phyloP scores from a whole-genome alignment of 352 stramenopile genomes.

The Phytophthora macrochlamydospora region DNA sequence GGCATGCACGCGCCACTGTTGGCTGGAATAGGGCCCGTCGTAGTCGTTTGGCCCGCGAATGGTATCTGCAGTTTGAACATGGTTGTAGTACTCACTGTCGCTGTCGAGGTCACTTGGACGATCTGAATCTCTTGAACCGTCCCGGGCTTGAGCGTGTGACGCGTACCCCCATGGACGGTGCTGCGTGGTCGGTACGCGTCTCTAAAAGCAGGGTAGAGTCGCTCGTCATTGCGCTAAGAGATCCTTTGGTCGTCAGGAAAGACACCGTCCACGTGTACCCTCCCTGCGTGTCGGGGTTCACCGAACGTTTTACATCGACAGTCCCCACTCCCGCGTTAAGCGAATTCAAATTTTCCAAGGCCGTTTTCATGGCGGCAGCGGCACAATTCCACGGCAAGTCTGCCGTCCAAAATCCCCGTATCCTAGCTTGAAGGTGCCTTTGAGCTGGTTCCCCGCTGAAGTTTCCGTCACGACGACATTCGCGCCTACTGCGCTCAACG shows the following conservation, averaged over 20 bases:
- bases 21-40: constrained; percentile 86
- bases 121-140: constrained; percentile 73
- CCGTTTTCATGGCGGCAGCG: constrained; percentile 67
- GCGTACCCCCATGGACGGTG: constrained; percentile 49
- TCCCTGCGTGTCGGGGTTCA: constrained; percentile 73
- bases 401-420: constrained; percentile 59
- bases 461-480: constrained; percentile 40
- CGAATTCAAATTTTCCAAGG: constrained; percentile 46
- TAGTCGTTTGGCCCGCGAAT: constrained; percentile 49
- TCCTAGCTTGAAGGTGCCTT: constrained; percentile 63
- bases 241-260: constrained; percentile 82
- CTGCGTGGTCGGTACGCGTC: constrained; percentile 45
- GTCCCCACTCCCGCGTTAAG: constrained; percentile 38
- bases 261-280: constrained; percentile 96
- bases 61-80: constrained; percentile 53
- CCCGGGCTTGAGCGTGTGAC: constrained; percentile 49
- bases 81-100: constrained; percentile 38
- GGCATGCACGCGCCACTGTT: constrained; percentile 74
- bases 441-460: constrained; percentile 67
- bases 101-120: constrained; percentile 61
- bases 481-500: constrained; percentile 43
- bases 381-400: constrained; percentile 84
- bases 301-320: constrained; percentile 65
- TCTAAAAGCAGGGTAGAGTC: constrained; percentile 48
- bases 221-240: constrained; percentile 39